Evolutionary conservation across 176 grass and related monocot species (phyloP).

Genomic region (Oryza rufipogon): DNA sequence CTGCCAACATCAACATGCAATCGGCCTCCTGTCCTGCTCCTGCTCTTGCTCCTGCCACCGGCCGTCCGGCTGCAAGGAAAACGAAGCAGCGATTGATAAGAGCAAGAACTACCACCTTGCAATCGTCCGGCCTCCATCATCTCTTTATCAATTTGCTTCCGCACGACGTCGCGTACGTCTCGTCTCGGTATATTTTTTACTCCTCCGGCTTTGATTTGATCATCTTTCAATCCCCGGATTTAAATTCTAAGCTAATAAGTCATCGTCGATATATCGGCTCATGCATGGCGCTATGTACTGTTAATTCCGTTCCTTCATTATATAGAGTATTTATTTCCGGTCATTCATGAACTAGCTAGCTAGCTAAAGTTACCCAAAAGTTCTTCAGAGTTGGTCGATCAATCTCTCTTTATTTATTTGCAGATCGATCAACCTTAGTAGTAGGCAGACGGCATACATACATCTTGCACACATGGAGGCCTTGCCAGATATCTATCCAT

Average conservation of each 20-base stretch:
- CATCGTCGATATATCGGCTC: too few relatives aligned
- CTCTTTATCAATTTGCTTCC: not conserved
- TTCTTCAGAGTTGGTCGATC: too few relatives aligned
- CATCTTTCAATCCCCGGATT: not conserved
- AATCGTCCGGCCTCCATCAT: not conserved
- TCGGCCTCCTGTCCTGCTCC: not conserved
- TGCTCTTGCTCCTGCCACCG: not conserved
- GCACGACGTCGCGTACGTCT: not conserved
- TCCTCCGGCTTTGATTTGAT: too few relatives aligned
- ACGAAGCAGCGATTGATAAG: not conserved
- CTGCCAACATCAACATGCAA: not conserved
- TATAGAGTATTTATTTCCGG: too few relatives aligned
- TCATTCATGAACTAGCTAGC: too few relatives aligned
- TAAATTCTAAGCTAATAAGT: too few relatives aligned
- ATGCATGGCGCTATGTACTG: not conserved
- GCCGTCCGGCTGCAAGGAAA: not conserved
- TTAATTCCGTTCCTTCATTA: too few relatives aligned
- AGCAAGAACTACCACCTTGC: not conserved
- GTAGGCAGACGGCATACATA: not conserved
- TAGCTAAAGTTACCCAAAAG: too few relatives aligned
- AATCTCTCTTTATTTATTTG: not conserved
- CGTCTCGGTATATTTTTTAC: not conserved
- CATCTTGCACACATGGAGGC: constrained; percentile 37
- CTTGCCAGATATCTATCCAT: constrained; percentile 64
- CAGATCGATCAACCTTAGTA: not conserved